A percentile compares a stretch with the other conserved stretches of the same genome.
phyloP scores from a whole-genome alignment of 2,329 filamentous ascomycete genomes.

The Phaeosphaeria sp. region DNA sequence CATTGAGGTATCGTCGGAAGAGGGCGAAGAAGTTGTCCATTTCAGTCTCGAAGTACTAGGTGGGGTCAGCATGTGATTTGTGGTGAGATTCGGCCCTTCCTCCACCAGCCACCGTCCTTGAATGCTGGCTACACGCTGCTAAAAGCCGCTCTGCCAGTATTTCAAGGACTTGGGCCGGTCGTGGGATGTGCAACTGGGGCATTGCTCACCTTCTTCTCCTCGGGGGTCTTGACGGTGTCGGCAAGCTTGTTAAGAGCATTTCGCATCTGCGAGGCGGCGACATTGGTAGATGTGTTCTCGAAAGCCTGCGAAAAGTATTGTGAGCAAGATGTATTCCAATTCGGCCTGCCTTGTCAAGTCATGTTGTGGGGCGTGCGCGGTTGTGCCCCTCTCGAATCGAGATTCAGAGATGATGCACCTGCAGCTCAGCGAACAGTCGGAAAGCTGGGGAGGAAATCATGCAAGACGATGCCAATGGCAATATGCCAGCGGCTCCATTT shows the following conservation, averaged over 20 bases:
- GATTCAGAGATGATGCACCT: not conserved
- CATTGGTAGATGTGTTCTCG: constrained; percentile 98
- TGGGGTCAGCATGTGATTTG: constrained; percentile 21
- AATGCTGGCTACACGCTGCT: not conserved
- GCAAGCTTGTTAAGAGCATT: constrained; percentile 92
- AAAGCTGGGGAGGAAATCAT: not conserved
- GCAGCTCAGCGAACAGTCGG: not conserved
- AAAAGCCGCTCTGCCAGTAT: not conserved
- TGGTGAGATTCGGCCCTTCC: constrained; percentile 19
- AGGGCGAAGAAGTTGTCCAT: constrained; percentile 99
- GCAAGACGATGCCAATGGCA: not conserved
- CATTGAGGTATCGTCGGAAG: constrained; percentile 97
- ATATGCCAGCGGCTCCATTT: not conserved
- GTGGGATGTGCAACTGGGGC: not conserved
- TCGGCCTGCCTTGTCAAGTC: not conserved
- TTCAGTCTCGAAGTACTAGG: constrained; percentile 91
- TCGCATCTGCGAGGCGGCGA: constrained; percentile 98
- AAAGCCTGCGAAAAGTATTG: constrained; percentile 72
- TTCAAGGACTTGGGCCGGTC: not conserved
- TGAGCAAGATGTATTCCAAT: constrained; percentile 7
- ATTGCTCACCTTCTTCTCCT: constrained; percentile 72
- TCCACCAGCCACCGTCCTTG: not conserved
- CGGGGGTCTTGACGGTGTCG: constrained; percentile 83
- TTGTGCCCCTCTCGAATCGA: not conserved
- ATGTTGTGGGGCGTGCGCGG: not conserved